Conservation (phyloP, 225 moss, liverwort and hornwort species). For the Pseudisothecium myosuroides region DNA sequence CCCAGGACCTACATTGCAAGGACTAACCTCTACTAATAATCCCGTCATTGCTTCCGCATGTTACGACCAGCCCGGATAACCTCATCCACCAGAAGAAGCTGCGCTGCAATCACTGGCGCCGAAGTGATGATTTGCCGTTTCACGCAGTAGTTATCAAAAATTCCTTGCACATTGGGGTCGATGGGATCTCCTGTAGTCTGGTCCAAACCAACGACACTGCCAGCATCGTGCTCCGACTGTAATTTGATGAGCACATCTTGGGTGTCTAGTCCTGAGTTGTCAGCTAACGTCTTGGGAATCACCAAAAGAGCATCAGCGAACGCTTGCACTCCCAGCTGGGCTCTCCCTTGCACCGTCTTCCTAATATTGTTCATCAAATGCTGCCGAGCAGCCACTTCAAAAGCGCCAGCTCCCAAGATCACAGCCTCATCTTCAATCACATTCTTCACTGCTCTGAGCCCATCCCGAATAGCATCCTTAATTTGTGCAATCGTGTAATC, state of each 20-base stretch:
- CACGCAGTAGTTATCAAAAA: constrained; percentile 91
- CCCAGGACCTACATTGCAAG: not conserved
- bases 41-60: constrained; percentile 67
- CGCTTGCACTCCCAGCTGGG: constrained; percentile 82
- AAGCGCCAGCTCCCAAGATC: constrained; percentile 92
- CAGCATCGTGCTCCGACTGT: constrained; percentile 86
- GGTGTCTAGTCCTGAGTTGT: constrained; percentile 94
- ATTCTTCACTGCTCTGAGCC: constrained; percentile 89
- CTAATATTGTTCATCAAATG: constrained; percentile 67
- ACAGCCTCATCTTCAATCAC: constrained; percentile 80
- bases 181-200: constrained; percentile 82
- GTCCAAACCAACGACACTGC: constrained; percentile 84
- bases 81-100: constrained; percentile 92
- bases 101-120: constrained; percentile 84
- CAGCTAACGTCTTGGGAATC: constrained; percentile 88
- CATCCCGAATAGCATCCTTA: constrained; percentile 92
- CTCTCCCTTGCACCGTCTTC: constrained; percentile 78
- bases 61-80: constrained; percentile 97
- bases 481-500: constrained; percentile 99
- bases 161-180: constrained; percentile 75
- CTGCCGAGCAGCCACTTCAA: constrained; percentile 90
- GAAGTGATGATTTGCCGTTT: constrained; percentile 92
- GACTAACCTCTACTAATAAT: not conserved
- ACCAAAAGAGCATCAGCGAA: constrained; percentile 90
- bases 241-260: constrained; percentile 84